Conservation (phyloP, 2,329 filamentous ascomycete genomes). For the Neonectria ditissima region DNA sequence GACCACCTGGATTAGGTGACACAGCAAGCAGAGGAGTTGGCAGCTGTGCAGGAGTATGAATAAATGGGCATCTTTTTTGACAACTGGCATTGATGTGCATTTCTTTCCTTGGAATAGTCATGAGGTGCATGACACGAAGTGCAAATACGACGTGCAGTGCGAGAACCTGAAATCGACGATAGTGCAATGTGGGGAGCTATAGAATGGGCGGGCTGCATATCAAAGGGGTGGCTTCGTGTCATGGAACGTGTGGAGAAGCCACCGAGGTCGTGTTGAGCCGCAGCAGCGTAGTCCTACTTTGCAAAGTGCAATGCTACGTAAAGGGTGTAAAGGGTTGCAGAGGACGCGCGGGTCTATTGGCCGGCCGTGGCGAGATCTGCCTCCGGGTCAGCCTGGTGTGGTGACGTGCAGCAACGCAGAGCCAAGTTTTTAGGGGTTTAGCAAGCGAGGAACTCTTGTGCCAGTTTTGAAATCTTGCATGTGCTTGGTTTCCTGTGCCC, state of each 20-base stretch:
- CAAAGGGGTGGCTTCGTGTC: not conserved
- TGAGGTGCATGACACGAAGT: not conserved
- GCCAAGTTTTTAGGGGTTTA: not conserved
- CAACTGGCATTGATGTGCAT: constrained; percentile 14
- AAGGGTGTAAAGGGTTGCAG: not conserved
- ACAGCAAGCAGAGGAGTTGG: constrained; percentile 2
- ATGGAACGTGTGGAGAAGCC: not conserved
- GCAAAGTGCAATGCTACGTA: not conserved
- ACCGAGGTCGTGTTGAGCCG: not conserved
- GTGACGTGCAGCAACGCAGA: constrained; percentile 12
- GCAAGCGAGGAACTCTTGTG: not conserved
- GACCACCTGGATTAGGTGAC: constrained; percentile 8
- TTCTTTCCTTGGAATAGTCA: not conserved
- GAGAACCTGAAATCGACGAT: not conserved
- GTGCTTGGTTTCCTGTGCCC: not conserved
- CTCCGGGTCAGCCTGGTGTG: constrained; percentile 14
- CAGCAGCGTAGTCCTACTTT: not conserved
- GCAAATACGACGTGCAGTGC: not conserved
- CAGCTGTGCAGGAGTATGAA: not conserved
- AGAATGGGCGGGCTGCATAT: not conserved
- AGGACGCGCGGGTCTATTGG: not conserved
- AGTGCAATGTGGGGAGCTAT: not conserved
- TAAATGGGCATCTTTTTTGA: not conserved
- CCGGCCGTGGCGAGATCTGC: constrained; percentile 17
- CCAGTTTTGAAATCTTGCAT: not conserved